Evolutionary conservation across 306 rosid genomes (phyloP), one percentile per base, ranked within the genome.

Genomic region (Psophocarpus tetragonolobus): DNA sequence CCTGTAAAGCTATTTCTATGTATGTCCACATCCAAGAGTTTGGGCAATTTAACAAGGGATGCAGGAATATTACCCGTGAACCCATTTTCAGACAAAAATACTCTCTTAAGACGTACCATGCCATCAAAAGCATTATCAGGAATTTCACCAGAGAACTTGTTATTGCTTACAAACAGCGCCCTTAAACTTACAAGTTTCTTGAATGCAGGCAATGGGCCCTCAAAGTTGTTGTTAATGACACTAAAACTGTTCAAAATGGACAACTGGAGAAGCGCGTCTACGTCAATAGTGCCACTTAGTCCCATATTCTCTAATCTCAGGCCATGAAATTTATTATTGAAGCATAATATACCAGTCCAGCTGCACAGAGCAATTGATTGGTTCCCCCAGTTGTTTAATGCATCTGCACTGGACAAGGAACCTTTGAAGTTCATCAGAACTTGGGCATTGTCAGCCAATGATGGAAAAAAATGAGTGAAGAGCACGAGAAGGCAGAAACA

Each of bases 261-360:
- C 62, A 92, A 76, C 13, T 54, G 39, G 24, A 57, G 2, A 14
- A 95, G 73, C 2, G 88, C 26, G 33, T 86, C 88, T 3, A 78
- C 30, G 35, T 87, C 84, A 48, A 95, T 83, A 0, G 9, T 18
- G 63, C 99, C 99, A 67, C 76, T 1, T 2, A 95, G 84, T 38
- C 88, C 86, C 96, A 92, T 85, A n/a, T 73, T 68, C 50, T 91
- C 89, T 5, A 95, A 85, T 33, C 36, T 44, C 74, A 95, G 39
- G 3, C 90, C 91, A 14, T 24, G 62, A 4, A 85, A 35, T 20
- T 0, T 73, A 0, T 60, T 79, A 4, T 82, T 4, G 14, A 3
- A 1, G 67, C 99, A 95, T 50, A 57, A 8, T 50, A 95, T 1
- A 30, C 97, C 97, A n/a, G 6, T 6, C 99, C 97, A 95, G 12